Evolutionary conservation across 345 rosid genomes (phyloP), one percentile per base, ranked within the genome.

Genomic region (Toxicodendron radicans): DNA sequence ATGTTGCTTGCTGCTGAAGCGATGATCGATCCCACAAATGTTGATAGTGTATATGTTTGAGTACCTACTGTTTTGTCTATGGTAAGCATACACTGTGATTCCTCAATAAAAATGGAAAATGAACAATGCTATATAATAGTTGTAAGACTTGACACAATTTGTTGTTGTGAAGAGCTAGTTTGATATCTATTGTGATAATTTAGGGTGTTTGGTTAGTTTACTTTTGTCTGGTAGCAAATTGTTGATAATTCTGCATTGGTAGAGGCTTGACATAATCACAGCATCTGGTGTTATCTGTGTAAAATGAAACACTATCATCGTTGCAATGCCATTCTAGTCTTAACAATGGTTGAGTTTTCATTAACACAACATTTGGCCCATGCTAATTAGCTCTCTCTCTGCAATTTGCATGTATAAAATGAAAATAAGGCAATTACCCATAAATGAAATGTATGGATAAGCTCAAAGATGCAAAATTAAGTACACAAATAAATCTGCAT

Each of bases 1-100:
- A 92, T 32, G 91, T 80, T 35, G 68, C 71, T 72, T 89, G 93
- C 75, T 71, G 78, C 79, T 91, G 62, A 81, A 14, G 16, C n/a
- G n/a, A 14, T 30, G 68, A 38, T 53, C 10, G 7, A n/a, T 35
- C 30, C 43, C 33, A 58, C 9, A 20, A 10, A 17, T 57, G 72
- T 24, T 65, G 14, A 38, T 11, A 45, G 30, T 23, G 53, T 49
- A 67, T 16, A 67, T 67, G 45, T 51, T 67, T 20, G 32, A 10
- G 16, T 58, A 23, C 32, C 11, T 10, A 1, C 61, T 53, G 73
- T 74, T 68, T 72, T 23, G 73, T 71, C 70, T 66, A 71, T 46
- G 52, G 43, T 9, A 14, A 49, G 3, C 6, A 48, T 0, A 5
- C 7, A 2, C 24, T 2, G 7, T 35, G 48, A 63, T 63, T 33